phyloP scores from a whole-genome alignment of 805 yeast genomes.

The Yamadazyma insecticola region DNA sequence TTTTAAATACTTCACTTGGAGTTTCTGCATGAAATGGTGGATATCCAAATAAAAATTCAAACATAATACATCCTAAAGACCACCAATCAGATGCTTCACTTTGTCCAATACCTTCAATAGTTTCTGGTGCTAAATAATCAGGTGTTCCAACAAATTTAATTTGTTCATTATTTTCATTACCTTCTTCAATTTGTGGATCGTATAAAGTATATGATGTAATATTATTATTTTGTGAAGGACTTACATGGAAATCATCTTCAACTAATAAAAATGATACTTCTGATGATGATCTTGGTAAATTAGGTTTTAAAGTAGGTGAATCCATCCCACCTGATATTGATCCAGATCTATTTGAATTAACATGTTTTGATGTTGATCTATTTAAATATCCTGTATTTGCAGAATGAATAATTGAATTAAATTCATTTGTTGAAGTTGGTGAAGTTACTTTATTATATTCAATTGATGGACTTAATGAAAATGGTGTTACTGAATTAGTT shows the following conservation, averaged over 20 bases:
- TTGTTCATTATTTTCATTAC: constrained; percentile 32
- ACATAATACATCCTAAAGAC: constrained; percentile 94
- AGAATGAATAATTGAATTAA: constrained; percentile 3
- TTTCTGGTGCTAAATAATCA: constrained; percentile 95
- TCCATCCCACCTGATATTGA: constrained; percentile 42
- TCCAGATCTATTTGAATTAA: too few relatives aligned
- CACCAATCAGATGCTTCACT: constrained; percentile 95
- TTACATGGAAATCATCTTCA: constrained; percentile 44
- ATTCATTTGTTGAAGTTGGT: constrained; percentile 6
- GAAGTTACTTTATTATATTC: constrained; percentile 18
- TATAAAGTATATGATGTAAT: constrained; percentile 54
- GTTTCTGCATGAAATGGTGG: constrained; percentile 90
- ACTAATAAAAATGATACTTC: constrained; percentile 54
- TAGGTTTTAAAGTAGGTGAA: constrained; percentile 48
- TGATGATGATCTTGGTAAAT: constrained; percentile 45
- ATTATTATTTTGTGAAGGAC: constrained; percentile 16
- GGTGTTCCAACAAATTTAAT: constrained; percentile 93
- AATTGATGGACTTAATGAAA: constrained; percentile 37
- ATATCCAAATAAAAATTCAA: constrained; percentile 86
- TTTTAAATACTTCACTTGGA: constrained; percentile 77
- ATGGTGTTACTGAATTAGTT: constrained; percentile 41
- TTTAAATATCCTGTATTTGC: constrained; percentile 12
- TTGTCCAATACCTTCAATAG: constrained; percentile 79
- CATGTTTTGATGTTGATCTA: constrained; percentile 5
- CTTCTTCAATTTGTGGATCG: constrained; percentile 53